Conservation (phyloP, 208 protist species). For the Leishmania tarentolae region DNA sequence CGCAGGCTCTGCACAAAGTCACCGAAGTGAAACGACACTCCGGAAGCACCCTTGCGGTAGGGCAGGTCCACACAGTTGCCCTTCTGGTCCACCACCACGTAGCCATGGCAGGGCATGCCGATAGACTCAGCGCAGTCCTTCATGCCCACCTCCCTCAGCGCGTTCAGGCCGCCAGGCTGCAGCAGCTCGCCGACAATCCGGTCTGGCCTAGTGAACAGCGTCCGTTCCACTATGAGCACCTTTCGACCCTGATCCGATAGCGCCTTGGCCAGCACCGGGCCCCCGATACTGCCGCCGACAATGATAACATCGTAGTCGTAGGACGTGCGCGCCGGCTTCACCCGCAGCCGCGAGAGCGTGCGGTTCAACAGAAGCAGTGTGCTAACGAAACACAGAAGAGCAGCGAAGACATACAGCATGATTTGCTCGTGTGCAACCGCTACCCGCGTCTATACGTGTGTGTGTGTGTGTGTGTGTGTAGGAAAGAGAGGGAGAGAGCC, state of each 20-base stretch:
- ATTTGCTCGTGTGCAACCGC: not conserved
- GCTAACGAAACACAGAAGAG: constrained; percentile 41
- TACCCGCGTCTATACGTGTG: no score
- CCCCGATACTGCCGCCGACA: constrained; percentile 91
- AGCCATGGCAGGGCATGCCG: constrained; percentile 86
- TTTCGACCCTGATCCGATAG: constrained; percentile 84
- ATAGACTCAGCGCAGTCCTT: constrained; percentile 83
- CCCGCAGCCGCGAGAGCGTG: constrained; percentile 44
- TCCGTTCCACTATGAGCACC: constrained; percentile 91
- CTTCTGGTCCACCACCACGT: constrained; percentile 82
- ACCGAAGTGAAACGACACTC: constrained; percentile 94
- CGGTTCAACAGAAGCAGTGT: constrained; percentile 63
- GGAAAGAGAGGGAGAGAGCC: not conserved
- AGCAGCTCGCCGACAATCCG: constrained; percentile 96
- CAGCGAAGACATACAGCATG: constrained; percentile 47
- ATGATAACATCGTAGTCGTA: constrained; percentile 93
- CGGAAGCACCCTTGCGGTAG: constrained; percentile 64
- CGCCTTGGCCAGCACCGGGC: constrained; percentile 86
- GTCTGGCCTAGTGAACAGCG: constrained; percentile 91
- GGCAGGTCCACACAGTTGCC: constrained; percentile 66
- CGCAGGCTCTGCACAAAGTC: constrained; percentile 93
- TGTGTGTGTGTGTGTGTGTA: not conserved
- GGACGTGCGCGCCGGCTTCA: constrained; percentile 42
- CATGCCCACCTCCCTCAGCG: constrained; percentile 88
- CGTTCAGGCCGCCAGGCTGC: constrained; percentile 93